Conservation (phyloP, 2,329 filamentous ascomycete genomes). For the Fusarium burgessii region DNA sequence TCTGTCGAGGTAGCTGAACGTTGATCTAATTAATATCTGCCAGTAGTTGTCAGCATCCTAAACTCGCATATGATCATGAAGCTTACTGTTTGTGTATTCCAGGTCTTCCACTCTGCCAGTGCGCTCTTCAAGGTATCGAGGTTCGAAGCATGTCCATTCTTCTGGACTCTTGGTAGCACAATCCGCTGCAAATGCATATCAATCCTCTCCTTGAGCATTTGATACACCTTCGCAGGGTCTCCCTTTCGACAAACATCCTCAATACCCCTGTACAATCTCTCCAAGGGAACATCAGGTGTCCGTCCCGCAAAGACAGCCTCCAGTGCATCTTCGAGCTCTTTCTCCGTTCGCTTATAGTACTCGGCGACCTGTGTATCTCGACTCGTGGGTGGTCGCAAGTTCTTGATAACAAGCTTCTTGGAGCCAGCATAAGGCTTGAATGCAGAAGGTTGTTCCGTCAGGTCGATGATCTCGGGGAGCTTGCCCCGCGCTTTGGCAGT, state of each 20-base stretch:
- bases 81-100: conserved; percentile 81
- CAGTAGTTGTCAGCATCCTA: conserved; percentile 19
- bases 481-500: conserved; percentile 56
- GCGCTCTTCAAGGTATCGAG: conserved; percentile 72
- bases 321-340: conserved; percentile 79
- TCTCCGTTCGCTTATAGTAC: conserved; percentile 83
- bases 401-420: conserved; percentile 93
- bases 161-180: conserved; percentile 67
- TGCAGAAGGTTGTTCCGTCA: conserved; percentile 52
- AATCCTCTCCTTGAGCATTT: conserved; percentile 73
- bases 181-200: conserved; percentile 73
- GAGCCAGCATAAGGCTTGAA: conserved; percentile 82
- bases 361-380: conserved; percentile 71
- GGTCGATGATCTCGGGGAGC: conserved; percentile 54
- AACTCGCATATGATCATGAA: neutral
- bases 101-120: conserved; percentile 75
- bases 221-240: conserved; percentile 75
- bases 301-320: conserved; percentile 76
- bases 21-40: conserved; percentile 81
- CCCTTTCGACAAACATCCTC: conserved; percentile 91
- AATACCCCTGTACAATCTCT: conserved; percentile 88
- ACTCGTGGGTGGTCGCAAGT: conserved; percentile 75
- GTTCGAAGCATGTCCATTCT: conserved; percentile 63
- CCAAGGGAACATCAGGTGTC: conserved; percentile 78
- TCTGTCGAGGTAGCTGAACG: conserved; percentile 95